Percentiles rank a stretch among this genome's conserved stretches.
Evolutionary conservation across 768 basidiomycete species (phyloP).

Genomic region (Roridomyces roridus): DNA sequence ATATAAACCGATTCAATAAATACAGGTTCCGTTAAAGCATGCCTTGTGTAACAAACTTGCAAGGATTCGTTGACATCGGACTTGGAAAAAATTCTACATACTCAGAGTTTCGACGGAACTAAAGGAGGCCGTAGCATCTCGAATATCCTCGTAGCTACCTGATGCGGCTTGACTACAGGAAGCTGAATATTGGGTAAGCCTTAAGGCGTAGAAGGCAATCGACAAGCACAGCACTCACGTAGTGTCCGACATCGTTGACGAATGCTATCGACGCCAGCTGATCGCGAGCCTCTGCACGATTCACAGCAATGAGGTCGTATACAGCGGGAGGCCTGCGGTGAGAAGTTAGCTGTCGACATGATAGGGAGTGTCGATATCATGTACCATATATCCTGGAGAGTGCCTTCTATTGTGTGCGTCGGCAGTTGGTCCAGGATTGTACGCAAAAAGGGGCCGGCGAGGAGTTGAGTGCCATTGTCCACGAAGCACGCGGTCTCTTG

Average conservation of each 20-base stretch:
- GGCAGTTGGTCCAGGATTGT: constrained; percentile 14
- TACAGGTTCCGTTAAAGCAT: too few relatives aligned
- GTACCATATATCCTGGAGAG: constrained; percentile 8
- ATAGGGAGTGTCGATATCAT: neutral
- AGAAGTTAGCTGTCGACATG: neutral
- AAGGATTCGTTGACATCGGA: too few relatives aligned
- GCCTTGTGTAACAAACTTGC: too few relatives aligned
- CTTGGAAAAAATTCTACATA: too few relatives aligned
- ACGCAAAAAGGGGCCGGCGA: constrained; percentile 5
- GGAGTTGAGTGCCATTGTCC: constrained; percentile 24
- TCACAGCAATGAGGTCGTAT: neutral
- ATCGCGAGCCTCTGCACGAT: neutral
- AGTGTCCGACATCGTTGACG: constrained; percentile 8
- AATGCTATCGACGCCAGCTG: constrained; percentile 7
- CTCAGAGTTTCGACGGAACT: neutral
- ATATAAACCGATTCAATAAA: too few relatives aligned
- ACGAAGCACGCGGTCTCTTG: constrained; percentile 28
- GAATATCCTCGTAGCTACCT: neutral
- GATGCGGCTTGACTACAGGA: constrained; percentile 2
- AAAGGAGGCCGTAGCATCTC: neutral
- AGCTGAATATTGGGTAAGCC: neutral
- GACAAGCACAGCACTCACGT: neutral
- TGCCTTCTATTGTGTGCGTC: constrained; percentile 13
- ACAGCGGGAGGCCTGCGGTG: neutral
- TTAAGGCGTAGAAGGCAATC: neutral